These are phyloP conservation scores for Chytriomyces sp. DNA, from an alignment of 192 early-diverging fungal species.

Conservation along the genomic window DNA sequence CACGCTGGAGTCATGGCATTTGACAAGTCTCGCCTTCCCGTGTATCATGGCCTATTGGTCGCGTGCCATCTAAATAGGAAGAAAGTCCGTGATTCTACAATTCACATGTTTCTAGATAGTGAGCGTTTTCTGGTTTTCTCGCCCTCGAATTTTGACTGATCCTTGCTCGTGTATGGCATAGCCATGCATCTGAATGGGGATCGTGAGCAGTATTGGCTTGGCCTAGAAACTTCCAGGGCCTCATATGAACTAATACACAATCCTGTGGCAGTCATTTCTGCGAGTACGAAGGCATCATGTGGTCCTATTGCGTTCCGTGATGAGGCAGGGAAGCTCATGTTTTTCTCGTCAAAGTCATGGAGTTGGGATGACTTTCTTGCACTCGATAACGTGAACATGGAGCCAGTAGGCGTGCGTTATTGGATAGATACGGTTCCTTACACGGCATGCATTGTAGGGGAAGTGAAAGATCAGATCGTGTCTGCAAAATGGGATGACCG, in stretches of 20 bases:
- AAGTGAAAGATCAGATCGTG: too few species aligned
- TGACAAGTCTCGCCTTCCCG: not conserved
- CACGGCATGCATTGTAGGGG: too few species aligned
- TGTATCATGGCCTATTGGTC: not conserved
- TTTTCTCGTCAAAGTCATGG: too few species aligned
- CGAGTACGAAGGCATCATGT: not conserved
- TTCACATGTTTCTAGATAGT: not conserved
- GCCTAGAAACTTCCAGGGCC: not conserved
- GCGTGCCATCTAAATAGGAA: not conserved
- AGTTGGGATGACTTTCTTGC: too few species aligned
- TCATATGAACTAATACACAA: not conserved
- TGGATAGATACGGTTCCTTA: too few species aligned
- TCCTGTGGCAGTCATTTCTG: not conserved
- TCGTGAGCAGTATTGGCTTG: not conserved
- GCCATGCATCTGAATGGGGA: not conserved
- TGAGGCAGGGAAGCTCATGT: not conserved
- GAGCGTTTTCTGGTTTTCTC: not conserved
- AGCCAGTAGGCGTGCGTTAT: too few species aligned
- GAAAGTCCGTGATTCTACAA: not conserved
- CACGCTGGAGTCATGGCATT: not conserved
- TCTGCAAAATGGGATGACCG: too few species aligned
- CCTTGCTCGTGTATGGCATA: not conserved
- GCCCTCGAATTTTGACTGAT: not conserved
- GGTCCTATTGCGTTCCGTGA: not conserved
- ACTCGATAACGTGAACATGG: too few species aligned